Conservation (phyloP, 306 rosid species). For the Pyrus bretschneideri region DNA sequence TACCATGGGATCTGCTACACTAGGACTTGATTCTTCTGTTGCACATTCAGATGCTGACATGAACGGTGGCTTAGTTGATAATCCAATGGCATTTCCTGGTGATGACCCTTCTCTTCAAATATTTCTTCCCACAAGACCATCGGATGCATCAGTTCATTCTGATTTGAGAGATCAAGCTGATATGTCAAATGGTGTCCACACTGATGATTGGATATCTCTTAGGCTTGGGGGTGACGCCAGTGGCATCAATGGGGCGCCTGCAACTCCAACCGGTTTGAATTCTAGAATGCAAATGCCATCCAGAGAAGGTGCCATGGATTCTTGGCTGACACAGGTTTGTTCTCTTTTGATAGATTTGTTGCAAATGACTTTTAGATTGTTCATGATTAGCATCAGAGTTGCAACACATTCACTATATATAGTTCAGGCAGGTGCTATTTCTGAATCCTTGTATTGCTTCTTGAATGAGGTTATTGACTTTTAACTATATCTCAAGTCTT, state of each 20-base stretch:
- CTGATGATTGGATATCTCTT: slow-evolving; percentile 90
- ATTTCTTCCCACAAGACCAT: slow-evolving; percentile 92
- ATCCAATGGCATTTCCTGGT: slow-evolving; percentile 75
- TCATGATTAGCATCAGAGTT: slow-evolving; percentile 1
- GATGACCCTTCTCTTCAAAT: slow-evolving; percentile 94
- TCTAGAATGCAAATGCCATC: slow-evolving; percentile 51
- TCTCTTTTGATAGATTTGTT: slow-evolving; percentile 17
- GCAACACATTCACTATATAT: not conserved
- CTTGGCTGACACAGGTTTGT: slow-evolving; percentile 73
- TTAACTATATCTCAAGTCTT: not conserved
- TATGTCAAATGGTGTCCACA: slow-evolving; percentile 68
- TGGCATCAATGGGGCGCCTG: slow-evolving; percentile 48
- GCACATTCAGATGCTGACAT: slow-evolving; percentile 58
- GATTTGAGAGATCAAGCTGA: slow-evolving; percentile 69
- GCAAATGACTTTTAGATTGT: not conserved
- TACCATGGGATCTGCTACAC: slow-evolving; percentile 51
- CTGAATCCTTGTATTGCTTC: not conserved
- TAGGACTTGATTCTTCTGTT: slow-evolving; percentile 45
- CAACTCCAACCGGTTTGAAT: slow-evolving; percentile 47
- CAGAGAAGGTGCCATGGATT: slow-evolving; percentile 41
- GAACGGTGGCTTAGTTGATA: slow-evolving; percentile 78
- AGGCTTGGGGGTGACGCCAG: slow-evolving; percentile 74
- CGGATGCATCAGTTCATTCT: slow-evolving; percentile 54
- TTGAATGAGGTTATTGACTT: not conserved
- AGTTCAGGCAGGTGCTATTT: not conserved